Evolutionary conservation across 345 rosid genomes (phyloP), one percentile per base, ranked within the genome.

Genomic region (Iberis pinnata): DNA sequence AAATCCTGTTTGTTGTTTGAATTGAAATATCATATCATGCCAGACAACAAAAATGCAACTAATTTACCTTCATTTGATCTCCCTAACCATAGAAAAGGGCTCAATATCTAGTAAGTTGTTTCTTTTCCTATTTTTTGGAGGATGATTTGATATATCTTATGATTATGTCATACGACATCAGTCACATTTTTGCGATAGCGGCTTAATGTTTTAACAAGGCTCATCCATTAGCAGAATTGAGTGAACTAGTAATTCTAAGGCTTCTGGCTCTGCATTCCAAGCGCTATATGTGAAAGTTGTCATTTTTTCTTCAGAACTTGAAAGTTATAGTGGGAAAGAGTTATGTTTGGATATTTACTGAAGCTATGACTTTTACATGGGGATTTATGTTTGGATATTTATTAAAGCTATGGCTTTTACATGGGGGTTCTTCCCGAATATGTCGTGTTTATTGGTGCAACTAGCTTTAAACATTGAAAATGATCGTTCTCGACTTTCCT

Each of bases 301-400:
- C n/a, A n/a, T n/a, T n/a, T n/a, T n/a, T n/a, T n/a, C n/a, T 12
- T 35, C 43, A 61, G 14, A 43, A 51, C 27, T 53, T 27, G 25
- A 26, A 19, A 25, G 18, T 53, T n/a, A 45, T 11, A 22, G 40
- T 37, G 55, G 19, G 27, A 43, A 22, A 61, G 37, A 43, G 13
- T 49, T 24, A 38, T 41, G 18, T 8, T 24, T 42, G 8, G 12
- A 62, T 22, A 12, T 36, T 2, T 45, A 3, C 38, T 11, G n/a
- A n/a, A n/a, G n/a, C n/a, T n/a, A n/a, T n/a, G n/a, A n/a, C n/a
- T n/a, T n/a, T n/a, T n/a, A n/a, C n/a, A n/a, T n/a, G n/a, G n/a
- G n/a, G 4, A 35, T 22, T 22, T 22, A 2, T 22, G 4, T 9
- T 24, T 41, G 12, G 15, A 61, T 33, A 14, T 35, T 2, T 45